A percentile compares a stretch with the other conserved stretches of the same genome.
phyloP scores from a whole-genome alignment of 2,329 filamentous ascomycete species.

The Aureobasidium sp. region DNA sequence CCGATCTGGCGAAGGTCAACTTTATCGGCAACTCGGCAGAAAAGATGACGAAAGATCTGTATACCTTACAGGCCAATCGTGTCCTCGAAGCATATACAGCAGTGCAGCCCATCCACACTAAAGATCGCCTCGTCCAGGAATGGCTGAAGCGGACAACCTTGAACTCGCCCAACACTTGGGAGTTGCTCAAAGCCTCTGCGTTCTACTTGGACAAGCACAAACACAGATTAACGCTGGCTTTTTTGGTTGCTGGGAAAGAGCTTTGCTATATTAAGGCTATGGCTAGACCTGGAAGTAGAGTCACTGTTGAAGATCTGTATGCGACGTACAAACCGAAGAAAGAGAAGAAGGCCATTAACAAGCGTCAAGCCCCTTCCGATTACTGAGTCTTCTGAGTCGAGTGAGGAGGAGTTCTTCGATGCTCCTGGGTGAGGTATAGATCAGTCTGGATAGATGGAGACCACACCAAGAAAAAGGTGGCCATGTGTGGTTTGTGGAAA shows the following conservation, averaged over 20 bases:
- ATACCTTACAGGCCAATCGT: background rate
- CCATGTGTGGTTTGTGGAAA: too few species aligned
- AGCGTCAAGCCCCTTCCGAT: background rate
- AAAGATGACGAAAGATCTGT: background rate
- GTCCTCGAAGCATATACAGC: slow-evolving; percentile 13
- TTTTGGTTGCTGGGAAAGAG: slow-evolving; percentile 33
- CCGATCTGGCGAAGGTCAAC: background rate
- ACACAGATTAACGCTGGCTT: slow-evolving; percentile 26
- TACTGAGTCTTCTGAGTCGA: background rate
- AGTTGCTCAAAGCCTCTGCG: slow-evolving; percentile 38
- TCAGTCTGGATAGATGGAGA: background rate
- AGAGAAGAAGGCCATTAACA: background rate
- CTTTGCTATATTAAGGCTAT: slow-evolving; percentile 31
- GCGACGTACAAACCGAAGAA: slow-evolving; percentile 6
- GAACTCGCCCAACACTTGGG: slow-evolving; percentile 31
- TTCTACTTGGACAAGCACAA: slow-evolving; percentile 27
- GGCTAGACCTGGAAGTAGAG: background rate
- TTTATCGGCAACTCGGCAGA: background rate
- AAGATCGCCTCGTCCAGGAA: slow-evolving; percentile 16
- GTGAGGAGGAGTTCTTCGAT: slow-evolving; percentile 13
- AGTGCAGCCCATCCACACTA: slow-evolving; percentile 17
- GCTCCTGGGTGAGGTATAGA: background rate
- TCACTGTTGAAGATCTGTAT: background rate
- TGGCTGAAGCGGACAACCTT: slow-evolving; percentile 19
- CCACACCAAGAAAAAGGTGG: too few species aligned